These are phyloP conservation scores for Wickerhamomyces bovis DNA, from an alignment of 805 yeast species.

Conservation along the genomic window DNA sequence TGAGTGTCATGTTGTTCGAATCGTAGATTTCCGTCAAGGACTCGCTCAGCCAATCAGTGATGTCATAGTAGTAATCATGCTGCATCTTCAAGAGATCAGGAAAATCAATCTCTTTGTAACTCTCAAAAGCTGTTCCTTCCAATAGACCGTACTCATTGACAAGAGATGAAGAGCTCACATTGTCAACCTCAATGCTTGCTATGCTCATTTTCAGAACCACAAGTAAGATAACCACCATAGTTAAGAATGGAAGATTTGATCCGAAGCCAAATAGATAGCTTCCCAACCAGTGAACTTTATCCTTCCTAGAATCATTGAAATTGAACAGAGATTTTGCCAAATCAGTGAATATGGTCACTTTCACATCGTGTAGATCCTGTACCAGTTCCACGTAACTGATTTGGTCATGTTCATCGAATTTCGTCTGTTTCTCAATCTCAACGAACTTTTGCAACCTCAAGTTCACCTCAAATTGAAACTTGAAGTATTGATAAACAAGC, in stretches of 20 bases:
- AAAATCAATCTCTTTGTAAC: not conserved
- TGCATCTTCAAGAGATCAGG: not conserved
- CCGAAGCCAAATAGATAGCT: slow-evolving; percentile 1
- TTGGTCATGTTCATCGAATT: not conserved
- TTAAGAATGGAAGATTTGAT: slow-evolving; percentile 1
- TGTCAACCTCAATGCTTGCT: not conserved
- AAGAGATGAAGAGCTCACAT: not conserved
- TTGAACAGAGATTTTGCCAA: not conserved
- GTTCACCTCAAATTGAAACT: slow-evolving; percentile 4
- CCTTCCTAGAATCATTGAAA: not conserved
- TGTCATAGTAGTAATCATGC: not conserved
- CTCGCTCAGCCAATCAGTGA: not conserved
- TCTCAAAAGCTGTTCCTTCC: not conserved
- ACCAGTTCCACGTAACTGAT: slow-evolving; percentile 1
- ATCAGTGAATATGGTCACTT: slow-evolving; percentile 2
- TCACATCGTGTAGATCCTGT: slow-evolving; percentile 1
- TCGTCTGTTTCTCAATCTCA: not conserved
- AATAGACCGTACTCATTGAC: not conserved
- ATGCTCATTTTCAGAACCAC: not conserved
- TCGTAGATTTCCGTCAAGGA: not conserved
- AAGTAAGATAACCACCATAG: not conserved
- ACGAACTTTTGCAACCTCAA: not conserved
- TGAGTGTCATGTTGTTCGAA: not conserved
- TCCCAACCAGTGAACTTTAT: slow-evolving; percentile 3
- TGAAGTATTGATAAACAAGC: slow-evolving; percentile 5